These are phyloP conservation scores for Malus sieversii DNA, from an alignment of 306 rosid genomes.

Conservation along the genomic window DNA sequence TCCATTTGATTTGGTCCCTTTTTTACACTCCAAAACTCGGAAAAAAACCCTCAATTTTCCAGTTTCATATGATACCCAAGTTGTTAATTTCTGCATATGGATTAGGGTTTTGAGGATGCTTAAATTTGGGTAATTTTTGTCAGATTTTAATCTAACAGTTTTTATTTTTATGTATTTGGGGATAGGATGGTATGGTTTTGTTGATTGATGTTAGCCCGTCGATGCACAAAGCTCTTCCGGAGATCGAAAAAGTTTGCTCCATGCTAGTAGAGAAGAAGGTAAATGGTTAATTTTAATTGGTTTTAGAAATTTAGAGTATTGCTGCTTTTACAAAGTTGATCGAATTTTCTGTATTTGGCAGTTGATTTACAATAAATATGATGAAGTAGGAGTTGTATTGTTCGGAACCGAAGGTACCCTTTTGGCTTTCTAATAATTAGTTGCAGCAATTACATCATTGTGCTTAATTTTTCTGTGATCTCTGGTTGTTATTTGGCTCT, in stretches of 20 bases:
- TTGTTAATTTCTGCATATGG: neutral
- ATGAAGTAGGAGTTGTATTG: conserved; percentile 70
- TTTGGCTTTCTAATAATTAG: neutral
- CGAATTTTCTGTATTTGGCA: conserved; percentile 26
- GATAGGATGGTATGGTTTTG: conserved; percentile 66
- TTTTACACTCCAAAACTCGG: neutral
- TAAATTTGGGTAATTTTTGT: neutral
- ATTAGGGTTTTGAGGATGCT: conserved; percentile 4
- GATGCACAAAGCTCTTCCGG: conserved; percentile 72
- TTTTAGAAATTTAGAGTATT: neutral
- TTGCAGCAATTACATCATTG: neutral
- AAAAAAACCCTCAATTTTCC: neutral
- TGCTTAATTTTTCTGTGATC: neutral
- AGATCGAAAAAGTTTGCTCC: conserved; percentile 66
- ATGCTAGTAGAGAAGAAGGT: conserved; percentile 74
- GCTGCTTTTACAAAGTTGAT: neutral
- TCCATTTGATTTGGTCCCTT: neutral
- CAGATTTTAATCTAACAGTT: conserved; percentile 2
- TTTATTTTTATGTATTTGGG: neutral
- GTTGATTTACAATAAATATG: conserved; percentile 53
- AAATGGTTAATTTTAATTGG: neutral
- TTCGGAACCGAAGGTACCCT: conserved; percentile 70
- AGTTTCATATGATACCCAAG: neutral
- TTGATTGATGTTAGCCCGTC: conserved; percentile 89
- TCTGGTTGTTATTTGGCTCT: neutral